Conservation (phyloP, 129 eudicot species). For the Flaveria sonorensis region DNA sequence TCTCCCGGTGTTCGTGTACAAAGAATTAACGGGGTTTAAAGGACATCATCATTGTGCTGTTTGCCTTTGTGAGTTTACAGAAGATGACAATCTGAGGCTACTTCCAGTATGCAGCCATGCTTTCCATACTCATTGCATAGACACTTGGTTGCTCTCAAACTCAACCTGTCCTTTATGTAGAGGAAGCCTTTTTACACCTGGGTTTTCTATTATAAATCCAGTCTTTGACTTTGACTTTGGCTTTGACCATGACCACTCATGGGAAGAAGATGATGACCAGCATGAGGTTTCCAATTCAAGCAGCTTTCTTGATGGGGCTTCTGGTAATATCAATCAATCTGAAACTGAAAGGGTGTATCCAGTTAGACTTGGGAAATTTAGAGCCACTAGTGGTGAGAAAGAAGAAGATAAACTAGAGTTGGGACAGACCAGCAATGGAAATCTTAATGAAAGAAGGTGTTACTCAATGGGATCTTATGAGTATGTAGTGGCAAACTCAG, state of each 20-base stretch:
- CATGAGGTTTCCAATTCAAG: neutral
- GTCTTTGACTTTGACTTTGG: slow-evolving; percentile 48
- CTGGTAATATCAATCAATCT: slow-evolving; percentile 41
- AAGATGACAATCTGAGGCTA: slow-evolving; percentile 62
- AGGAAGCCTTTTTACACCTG: slow-evolving; percentile 68
- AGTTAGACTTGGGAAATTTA: slow-evolving; percentile 81
- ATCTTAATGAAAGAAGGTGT: slow-evolving; percentile 86
- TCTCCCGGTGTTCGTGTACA: slow-evolving; percentile 73
- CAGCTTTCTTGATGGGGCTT: slow-evolving; percentile 26
- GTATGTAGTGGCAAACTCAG: slow-evolving; percentile 72
- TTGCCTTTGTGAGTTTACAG: slow-evolving; percentile 70
- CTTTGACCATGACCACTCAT: slow-evolving; percentile 41
- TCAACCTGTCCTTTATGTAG: slow-evolving; percentile 92
- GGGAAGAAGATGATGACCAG: slow-evolving; percentile 24
- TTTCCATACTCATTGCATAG: slow-evolving; percentile 84
- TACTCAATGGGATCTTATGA: slow-evolving; percentile 90
- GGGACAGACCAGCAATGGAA: slow-evolving; percentile 68
- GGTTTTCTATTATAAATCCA: slow-evolving; percentile 66
- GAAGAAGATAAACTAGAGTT: slow-evolving; percentile 33
- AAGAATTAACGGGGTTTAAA: slow-evolving; percentile 58
- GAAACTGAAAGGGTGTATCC: slow-evolving; percentile 68
- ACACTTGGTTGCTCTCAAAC: slow-evolving; percentile 80
- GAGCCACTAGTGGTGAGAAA: slow-evolving; percentile 38
- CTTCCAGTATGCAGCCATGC: slow-evolving; percentile 89
- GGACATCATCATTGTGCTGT: slow-evolving; percentile 94